Percentiles rank a stretch among this genome's conserved stretches.
phyloP scores from a whole-genome alignment of 2,329 filamentous ascomycete species.

The Tolypocladium tundrense region DNA sequence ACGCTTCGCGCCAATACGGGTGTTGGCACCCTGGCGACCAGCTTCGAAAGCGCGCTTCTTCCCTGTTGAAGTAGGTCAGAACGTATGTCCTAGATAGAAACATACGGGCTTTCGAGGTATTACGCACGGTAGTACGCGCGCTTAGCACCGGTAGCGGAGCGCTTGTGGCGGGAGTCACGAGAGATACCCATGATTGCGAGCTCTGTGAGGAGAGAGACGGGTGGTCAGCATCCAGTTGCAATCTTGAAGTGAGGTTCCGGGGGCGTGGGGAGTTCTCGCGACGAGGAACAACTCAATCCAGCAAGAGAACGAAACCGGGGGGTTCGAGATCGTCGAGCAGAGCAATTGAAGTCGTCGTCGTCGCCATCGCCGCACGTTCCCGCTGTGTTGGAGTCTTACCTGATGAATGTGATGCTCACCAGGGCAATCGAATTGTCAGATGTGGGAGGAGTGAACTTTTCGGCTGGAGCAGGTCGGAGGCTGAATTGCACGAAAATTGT shows the following conservation, averaged over 20 bases:
- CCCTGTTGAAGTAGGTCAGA: slow-evolving; percentile 64
- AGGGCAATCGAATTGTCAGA: slow-evolving; percentile 36
- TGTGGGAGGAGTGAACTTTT: slow-evolving; percentile 29
- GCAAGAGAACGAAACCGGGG: slow-evolving; percentile 8
- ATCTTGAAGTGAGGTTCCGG: background rate
- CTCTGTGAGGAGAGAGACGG: slow-evolving; percentile 33
- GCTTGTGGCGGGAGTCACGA: slow-evolving; percentile 99
- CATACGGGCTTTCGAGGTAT: slow-evolving; percentile 58
- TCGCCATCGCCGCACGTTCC: background rate
- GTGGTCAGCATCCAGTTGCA: slow-evolving; percentile 7
- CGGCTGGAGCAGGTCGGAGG: slow-evolving; percentile 17
- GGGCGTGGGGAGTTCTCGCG: background rate
- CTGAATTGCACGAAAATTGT: slow-evolving; percentile 26
- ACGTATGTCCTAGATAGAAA: slow-evolving; percentile 43
- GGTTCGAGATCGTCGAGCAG: slow-evolving; percentile 12
- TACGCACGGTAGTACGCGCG: slow-evolving; percentile 79
- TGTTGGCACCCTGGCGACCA: slow-evolving; percentile 98
- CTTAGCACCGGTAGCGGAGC: slow-evolving; percentile 98
- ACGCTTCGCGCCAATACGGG: slow-evolving; percentile 95
- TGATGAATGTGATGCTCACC: slow-evolving; percentile 37
- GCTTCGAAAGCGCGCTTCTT: slow-evolving; percentile 99
- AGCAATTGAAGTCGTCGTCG: background rate
- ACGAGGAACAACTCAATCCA: background rate
- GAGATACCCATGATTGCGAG: slow-evolving; percentile 97
- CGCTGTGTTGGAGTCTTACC: slow-evolving; percentile 24